Conservation (phyloP, 2,329 filamentous ascomycete species). For the Tolypocladium paradoxum region DNA sequence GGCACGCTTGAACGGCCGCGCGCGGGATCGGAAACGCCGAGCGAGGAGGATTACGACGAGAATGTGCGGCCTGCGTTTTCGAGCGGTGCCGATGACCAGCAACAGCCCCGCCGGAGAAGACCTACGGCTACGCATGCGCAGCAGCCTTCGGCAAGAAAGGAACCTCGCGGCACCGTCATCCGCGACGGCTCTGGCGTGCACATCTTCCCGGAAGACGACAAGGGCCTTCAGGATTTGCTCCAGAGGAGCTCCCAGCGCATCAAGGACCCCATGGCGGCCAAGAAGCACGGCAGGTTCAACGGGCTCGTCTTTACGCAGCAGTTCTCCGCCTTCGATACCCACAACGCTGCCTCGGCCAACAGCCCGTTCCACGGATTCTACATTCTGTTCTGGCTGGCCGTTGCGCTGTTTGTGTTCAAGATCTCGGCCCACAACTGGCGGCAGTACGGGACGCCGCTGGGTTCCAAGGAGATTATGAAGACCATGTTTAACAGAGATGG, state of each 20-base stretch:
- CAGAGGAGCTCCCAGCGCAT: slow-evolving; percentile 12
- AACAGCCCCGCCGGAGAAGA: neutral
- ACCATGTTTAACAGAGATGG: slow-evolving; percentile 50
- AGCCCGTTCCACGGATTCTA: slow-evolving; percentile 73
- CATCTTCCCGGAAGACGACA: slow-evolving; percentile 17
- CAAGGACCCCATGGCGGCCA: slow-evolving; percentile 8
- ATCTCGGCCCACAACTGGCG: slow-evolving; percentile 59
- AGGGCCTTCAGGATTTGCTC: slow-evolving; percentile 16
- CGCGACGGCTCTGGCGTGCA: slow-evolving; percentile 14
- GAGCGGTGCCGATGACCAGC: slow-evolving; percentile 2
- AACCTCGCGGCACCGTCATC: slow-evolving; percentile 5
- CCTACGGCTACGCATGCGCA: neutral
- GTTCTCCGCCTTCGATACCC: slow-evolving; percentile 64
- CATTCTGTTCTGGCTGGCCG: slow-evolving; percentile 65
- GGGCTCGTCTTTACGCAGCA: slow-evolving; percentile 59
- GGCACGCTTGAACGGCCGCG: slow-evolving; percentile 9
- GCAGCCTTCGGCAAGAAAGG: neutral
- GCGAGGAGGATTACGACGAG: slow-evolving; percentile 35
- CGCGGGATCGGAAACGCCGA: slow-evolving; percentile 27
- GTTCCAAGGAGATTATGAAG: slow-evolving; percentile 60
- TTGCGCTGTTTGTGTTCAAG: slow-evolving; percentile 55
- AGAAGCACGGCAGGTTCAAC: slow-evolving; percentile 20
- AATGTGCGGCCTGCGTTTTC: slow-evolving; percentile 17
- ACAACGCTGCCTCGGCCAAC: slow-evolving; percentile 52
- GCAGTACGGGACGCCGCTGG: slow-evolving; percentile 56